phyloP scores from a whole-genome alignment of 2,329 filamentous ascomycete species.

The Alternaria incomplexa region DNA sequence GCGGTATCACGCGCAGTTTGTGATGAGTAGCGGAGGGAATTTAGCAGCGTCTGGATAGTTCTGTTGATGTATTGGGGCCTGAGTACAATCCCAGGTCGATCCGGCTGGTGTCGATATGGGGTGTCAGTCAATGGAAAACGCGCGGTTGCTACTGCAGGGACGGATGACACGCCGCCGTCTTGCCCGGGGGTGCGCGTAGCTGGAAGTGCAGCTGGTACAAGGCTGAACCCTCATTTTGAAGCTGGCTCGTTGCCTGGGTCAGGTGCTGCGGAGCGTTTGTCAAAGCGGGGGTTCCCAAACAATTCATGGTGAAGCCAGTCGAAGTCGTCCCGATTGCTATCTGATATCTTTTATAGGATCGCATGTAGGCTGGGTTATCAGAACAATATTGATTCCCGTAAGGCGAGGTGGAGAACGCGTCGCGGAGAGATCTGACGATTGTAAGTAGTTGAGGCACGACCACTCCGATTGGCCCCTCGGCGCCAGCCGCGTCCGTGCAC shows the following conservation, averaged over 20 bases:
- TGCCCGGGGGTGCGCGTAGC: background rate
- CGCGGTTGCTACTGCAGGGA: background rate
- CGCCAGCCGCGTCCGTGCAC: background rate
- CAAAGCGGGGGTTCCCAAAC: background rate
- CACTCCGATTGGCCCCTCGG: conserved; percentile 12
- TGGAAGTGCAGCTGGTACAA: background rate
- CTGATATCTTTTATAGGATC: background rate
- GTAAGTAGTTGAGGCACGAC: background rate
- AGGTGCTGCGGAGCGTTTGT: background rate
- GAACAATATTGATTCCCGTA: background rate
- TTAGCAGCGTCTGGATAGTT: background rate
- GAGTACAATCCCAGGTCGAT: background rate
- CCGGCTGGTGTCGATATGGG: background rate
- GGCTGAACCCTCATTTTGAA: background rate
- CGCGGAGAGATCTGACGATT: background rate
- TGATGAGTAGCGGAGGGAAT: background rate
- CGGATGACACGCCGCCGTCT: background rate
- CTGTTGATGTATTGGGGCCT: background rate
- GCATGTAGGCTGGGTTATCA: background rate
- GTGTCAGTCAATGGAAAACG: background rate
- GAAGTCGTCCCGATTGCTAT: background rate
- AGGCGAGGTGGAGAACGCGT: background rate
- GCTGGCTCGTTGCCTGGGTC: background rate
- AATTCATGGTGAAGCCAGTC: background rate
- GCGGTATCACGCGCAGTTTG: background rate